Base-by-base conservation (phyloP, 2,329 filamentous ascomycete species). In the Curvularia sp. region DNA sequence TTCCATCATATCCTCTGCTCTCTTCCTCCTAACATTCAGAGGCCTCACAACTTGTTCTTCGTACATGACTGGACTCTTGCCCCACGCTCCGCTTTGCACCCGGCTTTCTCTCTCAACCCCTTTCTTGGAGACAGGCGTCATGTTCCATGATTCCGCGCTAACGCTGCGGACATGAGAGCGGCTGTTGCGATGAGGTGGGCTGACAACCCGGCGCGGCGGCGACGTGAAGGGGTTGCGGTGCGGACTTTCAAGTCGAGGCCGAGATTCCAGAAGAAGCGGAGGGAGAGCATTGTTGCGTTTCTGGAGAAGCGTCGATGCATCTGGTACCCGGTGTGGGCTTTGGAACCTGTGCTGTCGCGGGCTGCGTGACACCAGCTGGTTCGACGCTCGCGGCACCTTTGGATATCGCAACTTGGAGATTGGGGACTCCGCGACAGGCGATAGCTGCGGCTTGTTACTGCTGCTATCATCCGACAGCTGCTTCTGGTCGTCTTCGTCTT, bases 341-440 rank as follows among this genome's bases (percentile, higher is more conserved):
- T 42, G 53, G 74, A 53, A 55, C 15, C 48, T 45, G 8, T 47
- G 53, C 13, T 52, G 49, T 46, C 41, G 28, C 19, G 52, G 60
- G 32, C 65, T 68, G 3, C 80, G 72, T 1, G 80, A 78, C 1
- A 82, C 77, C 2, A 78, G 67, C 60, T 82, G 80, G 49, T 81
- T 82, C 6, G 77, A 78, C 18, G 79, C 76, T 13, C 81, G 71
- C 2, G 81, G 81, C 2, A 83, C 72, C 63, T 82, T 82, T 6
- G 81, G 81, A 60, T 83, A 83, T 32, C 75, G 70, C 12, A 82
- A 70, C 0, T 71, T 71, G 19, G 77, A 75, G n/a, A 81, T 80
- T 6, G 80, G 80, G 1, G 77, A 78, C 56, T 80, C 78, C 4
- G 73, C 75, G 1, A 81, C 78, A 4, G 80, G 78, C 9, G 78